Conservation (phyloP, 2,329 filamentous ascomycete genomes). For the Fusarium aywerte region DNA sequence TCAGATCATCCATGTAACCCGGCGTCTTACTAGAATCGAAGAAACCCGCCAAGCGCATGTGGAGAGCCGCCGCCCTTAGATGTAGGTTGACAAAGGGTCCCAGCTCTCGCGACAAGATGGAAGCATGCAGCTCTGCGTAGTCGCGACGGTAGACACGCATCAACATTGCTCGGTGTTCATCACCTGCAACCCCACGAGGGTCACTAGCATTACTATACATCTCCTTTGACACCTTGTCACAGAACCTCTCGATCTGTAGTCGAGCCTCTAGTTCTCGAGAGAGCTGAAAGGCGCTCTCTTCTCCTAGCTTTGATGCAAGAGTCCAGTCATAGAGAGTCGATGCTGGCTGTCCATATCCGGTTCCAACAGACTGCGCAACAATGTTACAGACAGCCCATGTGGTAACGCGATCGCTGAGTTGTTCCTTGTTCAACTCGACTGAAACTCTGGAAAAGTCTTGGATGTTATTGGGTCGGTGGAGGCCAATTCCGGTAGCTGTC, state of each 20-base stretch:
- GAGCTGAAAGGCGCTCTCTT: conserved; percentile 68
- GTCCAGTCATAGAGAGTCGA: conserved; percentile 83
- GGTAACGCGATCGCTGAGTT: conserved; percentile 79
- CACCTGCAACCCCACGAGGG: conserved; percentile 73
- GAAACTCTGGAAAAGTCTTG: conserved; percentile 84
- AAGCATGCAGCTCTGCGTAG: conserved; percentile 70
- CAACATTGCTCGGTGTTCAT: conserved; percentile 73
- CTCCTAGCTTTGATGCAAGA: conserved; percentile 68
- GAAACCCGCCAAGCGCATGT: conserved; percentile 81
- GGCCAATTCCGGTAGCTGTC: conserved; percentile 82
- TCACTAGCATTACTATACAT: conserved; percentile 83
- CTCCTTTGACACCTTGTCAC: conserved; percentile 80
- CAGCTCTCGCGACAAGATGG: conserved; percentile 67
- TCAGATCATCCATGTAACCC: conserved; percentile 78
- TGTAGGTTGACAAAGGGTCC: conserved; percentile 72
- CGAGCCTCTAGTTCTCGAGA: conserved; percentile 72
- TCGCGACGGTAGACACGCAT: conserved; percentile 74
- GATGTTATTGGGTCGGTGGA: conserved; percentile 83
- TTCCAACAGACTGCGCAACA: conserved; percentile 83
- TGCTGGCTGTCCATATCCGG: conserved; percentile 83
- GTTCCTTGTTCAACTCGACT: conserved; percentile 79
- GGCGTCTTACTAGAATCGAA: conserved; percentile 80
- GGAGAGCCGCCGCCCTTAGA: conserved; percentile 76
- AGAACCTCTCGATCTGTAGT: conserved; percentile 78
- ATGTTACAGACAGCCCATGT: conserved; percentile 91